Base-by-base conservation (phyloP, 495 filamentous ascomycete genomes). In the Bathelium albidoporum region DNA sequence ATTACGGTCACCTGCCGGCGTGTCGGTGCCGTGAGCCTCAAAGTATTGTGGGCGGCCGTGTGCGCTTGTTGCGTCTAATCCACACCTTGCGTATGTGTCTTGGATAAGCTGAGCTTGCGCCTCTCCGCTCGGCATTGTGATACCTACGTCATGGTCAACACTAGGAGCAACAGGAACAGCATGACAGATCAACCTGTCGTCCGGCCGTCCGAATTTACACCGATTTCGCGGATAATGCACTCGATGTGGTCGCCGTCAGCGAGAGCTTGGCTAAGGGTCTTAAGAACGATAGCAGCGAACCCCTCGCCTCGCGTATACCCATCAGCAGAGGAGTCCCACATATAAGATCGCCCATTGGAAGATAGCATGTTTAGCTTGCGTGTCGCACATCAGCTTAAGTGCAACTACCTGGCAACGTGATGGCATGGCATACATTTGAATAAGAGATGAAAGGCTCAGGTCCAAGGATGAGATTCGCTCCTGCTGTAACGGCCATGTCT, bases 271-370 rank as follows among this genome's bases (percentile, higher is more conserved):
- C 32, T 52, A 2, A 78, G 64, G 3, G 68, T 73, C 60, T 80
- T 81, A 10, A 63, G 16, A 28, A 80, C 65, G 2, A 79, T 2
- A 0, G 69, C 65, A 16, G 53, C 66, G 1, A 76, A 60, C 11
- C 71, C 78, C 29, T 81, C 78, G 1, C 68, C 78, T 10, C 72
- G 72, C 2, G 61, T 65, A 55, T 79, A 81, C 0, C 79, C 79
- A 28, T 34, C n/a, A 11, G 18, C 64, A 31, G 20, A 2, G 9
- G 58, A 16, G 32, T 65, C 63, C 41, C 61, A 65, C 18, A 24
- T 43, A 22, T 22, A 39, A 24, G 36, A 61, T 12, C 36, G 32
- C 5, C 63, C 63, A 26, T 49, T 45, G 10, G 44, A 5, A 5
- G 44, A 49, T 5, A 16, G 14, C 20, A 49, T 49, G 18, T n/a